Evolutionary conservation across 139 green algal genomes (phyloP), one percentile per base, ranked within the genome.

Genomic region (Closterium sp.): DNA sequence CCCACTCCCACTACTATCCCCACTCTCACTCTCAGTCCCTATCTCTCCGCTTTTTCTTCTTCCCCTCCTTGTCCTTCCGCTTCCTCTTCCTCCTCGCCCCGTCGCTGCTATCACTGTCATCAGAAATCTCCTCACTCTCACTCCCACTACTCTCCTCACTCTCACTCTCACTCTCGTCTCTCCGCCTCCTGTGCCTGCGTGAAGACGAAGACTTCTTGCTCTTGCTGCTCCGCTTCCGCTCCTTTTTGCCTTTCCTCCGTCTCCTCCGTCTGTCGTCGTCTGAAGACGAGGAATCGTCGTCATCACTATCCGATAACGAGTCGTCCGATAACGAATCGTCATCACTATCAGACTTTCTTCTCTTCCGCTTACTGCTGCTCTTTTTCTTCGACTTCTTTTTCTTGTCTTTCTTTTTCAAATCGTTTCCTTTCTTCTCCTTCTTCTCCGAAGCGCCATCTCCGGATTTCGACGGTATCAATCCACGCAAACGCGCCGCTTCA

Each of bases 191-290:
- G 62, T 79, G 62, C 19, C 27, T 79, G 62, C 62, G 62, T 79
- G 62, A 70, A 70, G 11, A 22, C 62, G 62, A 79, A 27, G 19
- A 22, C 62, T 79, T 79, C 84, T 90, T 92, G 42, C 84, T n/a
- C 90, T 93, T 92, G 86, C 70, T 92, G 87, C 38, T 93, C 86
- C 86, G n/a, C 34, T 91, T 86, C 86, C n/a, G 30, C 88, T 93
- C 91, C 28, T 93, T 91, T 28, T 79, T 79, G 17, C 62, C 62
- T 24, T 79, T 79, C 62, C 19, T 79, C 62, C 38, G 38, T 9
- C 73, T 85, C 34, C 73, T 38, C 34, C 73, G 4, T 42, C 73
- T 89, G 29, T 31, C 86, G 9, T 27, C 29, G 24, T 42, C 86
- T 10, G 29, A 79, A 79, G 62, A 30, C 42, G 11, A 45, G 11